phyloP scores from a whole-genome alignment of 345 rosid genomes.

The Jatropha curcas region DNA sequence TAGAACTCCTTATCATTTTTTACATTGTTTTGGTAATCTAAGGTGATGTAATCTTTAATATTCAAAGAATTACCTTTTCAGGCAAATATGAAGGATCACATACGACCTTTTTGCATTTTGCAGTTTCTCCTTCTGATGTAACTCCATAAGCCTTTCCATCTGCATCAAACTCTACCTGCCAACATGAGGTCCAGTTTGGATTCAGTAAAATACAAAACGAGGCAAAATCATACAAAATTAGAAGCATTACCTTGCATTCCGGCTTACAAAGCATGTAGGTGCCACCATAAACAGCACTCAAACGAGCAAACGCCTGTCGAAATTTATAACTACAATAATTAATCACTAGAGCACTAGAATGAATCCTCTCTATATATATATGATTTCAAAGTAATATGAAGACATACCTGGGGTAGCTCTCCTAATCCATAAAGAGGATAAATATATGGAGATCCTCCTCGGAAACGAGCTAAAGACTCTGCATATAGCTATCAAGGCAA shows the following conservation, averaged over 20 bases:
- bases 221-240: too few species aligned
- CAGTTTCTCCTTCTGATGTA: slow-evolving; percentile 84
- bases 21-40: too few species aligned
- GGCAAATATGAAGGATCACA: slow-evolving; percentile 86
- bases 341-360: too few species aligned
- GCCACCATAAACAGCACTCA: slow-evolving; percentile 89
- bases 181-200: neutral
- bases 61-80: slow-evolving; percentile 74
- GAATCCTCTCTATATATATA: neutral
- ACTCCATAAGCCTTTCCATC: slow-evolving; percentile 74
- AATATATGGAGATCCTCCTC: slow-evolving; percentile 85
- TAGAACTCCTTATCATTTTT: neutral
- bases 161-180: slow-evolving; percentile 69
- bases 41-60: too few species aligned
- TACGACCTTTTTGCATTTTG: slow-evolving; percentile 84
- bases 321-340: too few species aligned
- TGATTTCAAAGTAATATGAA: neutral
- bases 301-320: slow-evolving; percentile 79
- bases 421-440: slow-evolving; percentile 88
- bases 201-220: neutral
- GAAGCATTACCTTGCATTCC: slow-evolving; percentile 64
- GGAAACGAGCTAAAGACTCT: slow-evolving; percentile 84
- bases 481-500: slow-evolving; percentile 59
- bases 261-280: slow-evolving; percentile 97
- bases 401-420: slow-evolving; percentile 83